Evolutionary conservation across 2,329 filamentous ascomycete species (phyloP), one percentile per base, ranked within the genome.

Genomic region (Colletotrichum eremochloae): DNA sequence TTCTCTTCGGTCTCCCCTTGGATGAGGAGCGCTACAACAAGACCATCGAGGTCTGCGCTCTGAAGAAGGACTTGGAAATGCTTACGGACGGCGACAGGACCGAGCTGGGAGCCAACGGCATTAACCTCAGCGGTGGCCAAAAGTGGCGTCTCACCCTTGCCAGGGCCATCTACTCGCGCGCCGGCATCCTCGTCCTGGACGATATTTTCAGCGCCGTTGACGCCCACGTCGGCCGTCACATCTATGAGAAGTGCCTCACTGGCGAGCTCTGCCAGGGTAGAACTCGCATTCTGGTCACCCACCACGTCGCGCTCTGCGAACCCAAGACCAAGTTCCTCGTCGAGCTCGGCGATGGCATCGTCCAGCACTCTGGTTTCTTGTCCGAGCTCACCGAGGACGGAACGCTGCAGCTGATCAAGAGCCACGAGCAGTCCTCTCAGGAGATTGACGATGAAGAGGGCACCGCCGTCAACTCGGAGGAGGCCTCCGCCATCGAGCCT

Each of bases 151-250:
- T 96, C 42, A 94, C 93, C 0, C 90, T 97, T 75, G 94, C 94
- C 2, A 86, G 94, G 58, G 93, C 94, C 0, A 85, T 96, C 24
- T 96, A 96, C 80, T 95, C 93, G 2, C 87, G 93, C 18, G 93
- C 93, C 1, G 91, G 92, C 0, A 91, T 95, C 74, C 84, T 97
- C 6, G 84, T 96, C 24, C 86, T 96, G 76, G 94, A 97, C 79
- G 94, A 97, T 77, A 93, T 96, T 52, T 95, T 97, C 80, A 94
- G 92, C 78, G 91, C 94, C 12, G 90, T 96, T 11, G 94, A 97
- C 80, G 92, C 93, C 3, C 93, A 95, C 77, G 93, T 95, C 40
- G 94, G 93, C 20, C 89, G 92, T 38, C 92, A 94, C 76, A 91
- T 96, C 61, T 94, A 93, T 75, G 92, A 95, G 75, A 88, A 93